Conservation (phyloP, 768 basidiomycete species). For the Gloeopeniophorella convolvens region DNA sequence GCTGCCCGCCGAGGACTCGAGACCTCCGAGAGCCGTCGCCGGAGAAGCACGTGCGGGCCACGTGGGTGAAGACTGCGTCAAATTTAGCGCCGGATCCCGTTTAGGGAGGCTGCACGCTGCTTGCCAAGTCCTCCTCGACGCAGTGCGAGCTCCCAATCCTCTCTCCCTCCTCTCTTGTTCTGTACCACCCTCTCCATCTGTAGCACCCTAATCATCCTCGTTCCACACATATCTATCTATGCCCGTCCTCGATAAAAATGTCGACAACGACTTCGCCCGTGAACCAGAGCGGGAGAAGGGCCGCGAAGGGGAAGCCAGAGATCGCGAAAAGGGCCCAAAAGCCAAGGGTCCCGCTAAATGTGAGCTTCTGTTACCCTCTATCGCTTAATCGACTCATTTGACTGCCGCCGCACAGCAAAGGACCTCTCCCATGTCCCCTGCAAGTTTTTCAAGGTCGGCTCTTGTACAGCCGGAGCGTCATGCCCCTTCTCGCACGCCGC, state of each 20-base stretch:
- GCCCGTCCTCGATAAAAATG: conserved; percentile 21
- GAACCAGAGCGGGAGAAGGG: conserved; percentile 20
- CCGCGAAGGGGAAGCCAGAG: conserved; percentile 20
- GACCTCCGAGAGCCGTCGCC: no score
- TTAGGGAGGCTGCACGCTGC: conserved; percentile 9
- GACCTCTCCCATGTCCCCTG: conserved; percentile 96
- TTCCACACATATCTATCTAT: conserved; percentile 7
- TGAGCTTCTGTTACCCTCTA: conserved; percentile 7
- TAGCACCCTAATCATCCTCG: background rate
- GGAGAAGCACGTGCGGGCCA: conserved; percentile 12
- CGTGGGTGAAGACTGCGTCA: background rate
- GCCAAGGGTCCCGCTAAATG: conserved; percentile 25
- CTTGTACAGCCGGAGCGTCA: conserved; percentile 87
- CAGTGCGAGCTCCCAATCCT: conserved; percentile 9
- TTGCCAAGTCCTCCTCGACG: conserved; percentile 16
- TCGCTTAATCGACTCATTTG: conserved; percentile 7
- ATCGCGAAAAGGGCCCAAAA: conserved; percentile 22
- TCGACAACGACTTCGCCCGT: conserved; percentile 17
- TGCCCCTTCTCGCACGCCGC: conserved; percentile 91
- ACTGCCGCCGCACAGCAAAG: conserved; percentile 45
- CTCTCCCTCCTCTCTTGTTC: background rate
- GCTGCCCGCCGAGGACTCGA: no score
- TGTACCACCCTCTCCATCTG: background rate
- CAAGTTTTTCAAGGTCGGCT: conserved; percentile 93
- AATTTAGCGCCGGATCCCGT: conserved; percentile 7